Evolutionary conservation across 2,329 filamentous ascomycete genomes (phyloP).

Genomic region (Coleophoma crateriformis): DNA sequence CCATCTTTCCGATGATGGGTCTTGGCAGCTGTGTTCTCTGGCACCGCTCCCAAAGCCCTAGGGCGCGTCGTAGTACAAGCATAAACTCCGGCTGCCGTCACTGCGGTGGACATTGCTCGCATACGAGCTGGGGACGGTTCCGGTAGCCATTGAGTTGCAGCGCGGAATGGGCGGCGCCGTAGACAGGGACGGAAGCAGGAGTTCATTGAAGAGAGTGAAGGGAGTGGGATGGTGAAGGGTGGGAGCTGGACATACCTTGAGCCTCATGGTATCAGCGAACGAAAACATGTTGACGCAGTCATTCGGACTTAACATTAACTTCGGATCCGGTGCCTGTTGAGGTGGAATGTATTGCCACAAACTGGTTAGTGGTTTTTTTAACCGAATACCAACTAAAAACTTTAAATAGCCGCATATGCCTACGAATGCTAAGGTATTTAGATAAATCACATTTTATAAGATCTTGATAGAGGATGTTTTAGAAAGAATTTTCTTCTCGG

Average conservation of each 20-base stretch:
- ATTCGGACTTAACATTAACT: no score
- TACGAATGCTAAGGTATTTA: no score
- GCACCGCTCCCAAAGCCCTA: conserved; percentile 18
- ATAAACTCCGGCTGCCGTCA: conserved; percentile 16
- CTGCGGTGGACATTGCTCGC: conserved; percentile 11
- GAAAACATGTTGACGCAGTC: no score
- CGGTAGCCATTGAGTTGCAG: not conserved
- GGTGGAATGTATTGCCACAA: no score
- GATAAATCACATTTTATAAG: no score
- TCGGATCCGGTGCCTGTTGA: no score
- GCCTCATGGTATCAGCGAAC: no score
- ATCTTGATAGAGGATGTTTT: no score
- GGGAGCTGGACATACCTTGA: not conserved
- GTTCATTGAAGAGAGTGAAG: conserved; percentile 39
- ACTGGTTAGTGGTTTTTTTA: no score
- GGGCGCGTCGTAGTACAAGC: conserved; percentile 17
- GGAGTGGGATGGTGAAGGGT: not conserved
- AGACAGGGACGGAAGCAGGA: conserved; percentile 31
- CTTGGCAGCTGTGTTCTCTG: conserved; percentile 31
- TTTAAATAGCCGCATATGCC: no score
- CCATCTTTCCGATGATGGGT: conserved; percentile 45
- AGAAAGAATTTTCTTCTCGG: no score
- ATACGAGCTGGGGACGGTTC: conserved; percentile 1
- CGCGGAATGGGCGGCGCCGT: conserved; percentile 11
- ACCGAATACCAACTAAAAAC: no score